These are phyloP conservation scores for Ceratocystis destructans DNA, from an alignment of 2,329 filamentous ascomycete species.

Conservation along the genomic window DNA sequence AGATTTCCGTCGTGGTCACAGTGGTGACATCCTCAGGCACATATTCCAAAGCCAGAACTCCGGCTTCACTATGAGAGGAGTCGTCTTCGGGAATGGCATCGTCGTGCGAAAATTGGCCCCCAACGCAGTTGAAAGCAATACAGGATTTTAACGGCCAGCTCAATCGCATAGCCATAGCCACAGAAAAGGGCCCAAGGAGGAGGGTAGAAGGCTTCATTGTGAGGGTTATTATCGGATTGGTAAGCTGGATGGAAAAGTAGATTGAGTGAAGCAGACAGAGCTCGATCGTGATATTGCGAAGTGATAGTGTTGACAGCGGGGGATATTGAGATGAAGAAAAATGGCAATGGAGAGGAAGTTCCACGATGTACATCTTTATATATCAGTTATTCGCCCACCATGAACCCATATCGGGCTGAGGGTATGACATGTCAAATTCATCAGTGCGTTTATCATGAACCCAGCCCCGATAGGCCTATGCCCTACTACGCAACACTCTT, in stretches of 20 bases:
- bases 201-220: neutral
- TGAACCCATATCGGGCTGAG: neutral
- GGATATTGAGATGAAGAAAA: neutral
- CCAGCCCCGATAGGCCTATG: neutral
- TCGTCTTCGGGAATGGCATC: neutral
- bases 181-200: neutral
- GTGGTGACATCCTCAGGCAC: no score
- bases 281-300: neutral
- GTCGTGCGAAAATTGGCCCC: neutral
- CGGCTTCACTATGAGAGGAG: neutral
- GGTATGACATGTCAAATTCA: neutral
- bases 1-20: no score
- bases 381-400: neutral
- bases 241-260: neutral
- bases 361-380: neutral
- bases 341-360: neutral
- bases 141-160: neutral
- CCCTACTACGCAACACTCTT: neutral
- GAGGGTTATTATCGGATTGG: neutral
- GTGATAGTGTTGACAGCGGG: neutral
- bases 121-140: neutral
- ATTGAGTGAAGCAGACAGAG: neutral
- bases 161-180: neutral
- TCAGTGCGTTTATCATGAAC: neutral
- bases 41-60: no score